Evolutionary conservation across 2,329 filamentous ascomycete species (phyloP).

Genomic region (Aspergillus fijiensis): DNA sequence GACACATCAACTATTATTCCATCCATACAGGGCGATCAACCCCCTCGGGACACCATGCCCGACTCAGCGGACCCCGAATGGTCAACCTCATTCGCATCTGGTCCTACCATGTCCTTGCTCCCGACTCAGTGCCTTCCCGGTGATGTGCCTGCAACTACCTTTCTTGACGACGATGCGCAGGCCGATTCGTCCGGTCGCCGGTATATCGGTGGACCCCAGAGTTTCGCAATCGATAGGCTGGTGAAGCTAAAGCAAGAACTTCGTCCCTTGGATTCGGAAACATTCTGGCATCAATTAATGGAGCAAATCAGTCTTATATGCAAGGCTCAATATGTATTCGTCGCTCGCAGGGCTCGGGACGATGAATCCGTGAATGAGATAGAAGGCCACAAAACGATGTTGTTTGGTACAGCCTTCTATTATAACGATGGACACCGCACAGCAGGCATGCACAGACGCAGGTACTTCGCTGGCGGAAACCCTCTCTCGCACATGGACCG

Average conservation of each 20-base stretch:
- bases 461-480: conserved; percentile 64
- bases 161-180: conserved; percentile 25
- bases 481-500: conserved; percentile 69
- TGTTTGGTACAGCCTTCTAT: conserved; percentile 67
- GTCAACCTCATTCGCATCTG: conserved; percentile 27
- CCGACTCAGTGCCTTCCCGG: conserved; percentile 30
- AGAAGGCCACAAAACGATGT: conserved; percentile 60
- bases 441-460: conserved; percentile 57
- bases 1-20: background rate
- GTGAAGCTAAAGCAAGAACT: conserved; percentile 60
- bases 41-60: conserved; percentile 26
- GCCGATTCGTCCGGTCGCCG: conserved; percentile 24
- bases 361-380: conserved; percentile 62
- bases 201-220: conserved; percentile 53
- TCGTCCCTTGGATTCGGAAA: conserved; percentile 53
- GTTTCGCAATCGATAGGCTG: conserved; percentile 60
- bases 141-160: conserved; percentile 23
- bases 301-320: conserved; percentile 63
- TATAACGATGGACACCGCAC: conserved; percentile 60
- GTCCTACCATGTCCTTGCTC: conserved; percentile 29
- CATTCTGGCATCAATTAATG: conserved; percentile 65
- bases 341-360: conserved; percentile 62
- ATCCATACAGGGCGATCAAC: background rate
- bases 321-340: conserved; percentile 66
- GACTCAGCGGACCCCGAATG: conserved; percentile 35